These are phyloP conservation scores for Rhododendron mucronatum DNA, from an alignment of 148 eudicot genomes.

Conservation along the genomic window DNA sequence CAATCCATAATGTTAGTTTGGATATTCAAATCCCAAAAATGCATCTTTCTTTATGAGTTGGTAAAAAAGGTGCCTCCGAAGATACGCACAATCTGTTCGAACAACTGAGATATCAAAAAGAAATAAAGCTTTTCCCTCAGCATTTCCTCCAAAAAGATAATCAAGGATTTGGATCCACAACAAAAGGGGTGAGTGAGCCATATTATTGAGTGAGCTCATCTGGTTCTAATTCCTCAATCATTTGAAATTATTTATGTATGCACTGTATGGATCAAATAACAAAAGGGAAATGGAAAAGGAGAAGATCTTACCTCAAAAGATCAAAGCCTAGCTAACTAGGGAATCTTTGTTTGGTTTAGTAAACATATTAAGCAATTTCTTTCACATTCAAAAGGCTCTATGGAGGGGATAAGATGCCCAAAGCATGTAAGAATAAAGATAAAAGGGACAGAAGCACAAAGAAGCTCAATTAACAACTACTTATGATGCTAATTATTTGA, in stretches of 20 bases:
- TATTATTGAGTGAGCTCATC: conserved; percentile 13
- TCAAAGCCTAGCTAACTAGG: conserved; percentile 1
- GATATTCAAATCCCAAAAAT: conserved; percentile 24
- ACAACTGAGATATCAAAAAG: background rate
- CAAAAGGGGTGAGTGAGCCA: conserved; percentile 30
- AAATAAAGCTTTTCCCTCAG: background rate
- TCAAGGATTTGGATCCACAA: conserved; percentile 32
- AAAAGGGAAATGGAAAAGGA: background rate
- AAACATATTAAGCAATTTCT: background rate
- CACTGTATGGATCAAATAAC: background rate
- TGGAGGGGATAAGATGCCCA: conserved; percentile 1
- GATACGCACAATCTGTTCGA: background rate
- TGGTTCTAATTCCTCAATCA: conserved; percentile 40
- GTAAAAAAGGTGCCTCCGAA: conserved; percentile 13
- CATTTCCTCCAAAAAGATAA: conserved; percentile 18
- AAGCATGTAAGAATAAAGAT: conserved; percentile 12
- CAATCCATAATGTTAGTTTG: background rate
- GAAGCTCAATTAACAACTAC: background rate
- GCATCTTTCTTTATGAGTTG: conserved; percentile 16
- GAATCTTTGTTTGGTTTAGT: conserved; percentile 9
- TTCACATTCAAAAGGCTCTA: conserved; percentile 5
- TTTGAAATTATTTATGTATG: conserved; percentile 12
- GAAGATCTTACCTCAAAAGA: background rate
- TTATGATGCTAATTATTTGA: background rate
- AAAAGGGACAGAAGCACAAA: background rate